phyloP scores from a whole-genome alignment of 73 alveolate genomes.

The Tetrahymena elliotti region DNA sequence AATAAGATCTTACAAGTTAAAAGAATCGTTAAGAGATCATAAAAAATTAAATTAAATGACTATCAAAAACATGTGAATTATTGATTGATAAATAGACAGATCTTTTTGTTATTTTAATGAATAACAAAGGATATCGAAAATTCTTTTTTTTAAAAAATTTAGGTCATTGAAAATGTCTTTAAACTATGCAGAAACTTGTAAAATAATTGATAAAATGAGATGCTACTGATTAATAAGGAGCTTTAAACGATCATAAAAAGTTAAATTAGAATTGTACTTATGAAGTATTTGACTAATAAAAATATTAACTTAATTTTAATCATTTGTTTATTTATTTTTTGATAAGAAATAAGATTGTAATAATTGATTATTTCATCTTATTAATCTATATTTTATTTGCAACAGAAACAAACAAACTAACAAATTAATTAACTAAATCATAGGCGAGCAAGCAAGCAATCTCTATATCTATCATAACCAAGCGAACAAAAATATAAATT shows the following conservation, averaged over 20 bases:
- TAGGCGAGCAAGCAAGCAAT: too few relatives aligned
- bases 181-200: too few relatives aligned
- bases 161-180: neutral
- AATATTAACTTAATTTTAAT: neutral
- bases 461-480: neutral
- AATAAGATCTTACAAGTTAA: too few relatives aligned
- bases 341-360: too few relatives aligned
- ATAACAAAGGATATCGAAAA: neutral
- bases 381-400: neutral
- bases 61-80: too few relatives aligned
- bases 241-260: too few relatives aligned
- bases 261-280: too few relatives aligned
- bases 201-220: too few relatives aligned
- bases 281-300: neutral
- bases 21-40: too few relatives aligned
- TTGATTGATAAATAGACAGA: neutral
- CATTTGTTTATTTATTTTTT: neutral
- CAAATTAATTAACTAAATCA: too few relatives aligned
- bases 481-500: neutral
- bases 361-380: neutral
- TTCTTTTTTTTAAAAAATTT: neutral
- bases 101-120: neutral
- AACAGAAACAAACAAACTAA: neutral
- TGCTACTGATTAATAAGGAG: too few relatives aligned
- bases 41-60: too few relatives aligned